Evolutionary conservation across 177 flowering plant species (phyloP).

Genomic region (Vitis hybrid): DNA sequence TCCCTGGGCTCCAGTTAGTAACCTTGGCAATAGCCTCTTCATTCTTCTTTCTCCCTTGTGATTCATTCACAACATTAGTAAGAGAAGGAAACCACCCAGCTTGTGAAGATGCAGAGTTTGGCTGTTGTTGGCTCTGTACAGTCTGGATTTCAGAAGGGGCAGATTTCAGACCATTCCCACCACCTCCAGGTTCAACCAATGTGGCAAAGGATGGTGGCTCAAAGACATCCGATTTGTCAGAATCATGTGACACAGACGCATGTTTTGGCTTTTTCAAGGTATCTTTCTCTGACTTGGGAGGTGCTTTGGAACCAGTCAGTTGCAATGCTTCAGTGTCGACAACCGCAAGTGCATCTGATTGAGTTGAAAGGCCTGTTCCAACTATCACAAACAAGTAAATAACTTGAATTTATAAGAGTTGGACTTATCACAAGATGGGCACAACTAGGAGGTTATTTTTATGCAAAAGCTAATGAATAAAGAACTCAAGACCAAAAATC

Average conservation of each 20-base stretch:
- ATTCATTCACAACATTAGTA: conserved; percentile 42
- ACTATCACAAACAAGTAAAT: conserved; percentile 20
- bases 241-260: conserved; percentile 15
- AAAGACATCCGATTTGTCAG: conserved; percentile 34
- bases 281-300: conserved; percentile 15
- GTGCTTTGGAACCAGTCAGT: conserved; percentile 12
- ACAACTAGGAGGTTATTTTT: background rate
- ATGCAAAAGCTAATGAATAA: background rate
- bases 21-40: conserved; percentile 72
- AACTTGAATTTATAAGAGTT: background rate
- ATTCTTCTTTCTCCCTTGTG: conserved; percentile 66
- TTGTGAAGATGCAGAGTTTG: conserved; percentile 30
- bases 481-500: background rate
- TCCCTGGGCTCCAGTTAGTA: conserved; percentile 61
- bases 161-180: conserved; percentile 7
- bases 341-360: conserved; percentile 34
- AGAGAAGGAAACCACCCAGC: conserved; percentile 66
- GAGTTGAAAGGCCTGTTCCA: conserved; percentile 44
- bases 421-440: too few species aligned
- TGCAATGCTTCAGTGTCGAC: conserved; percentile 27
- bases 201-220: conserved; percentile 72
- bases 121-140: conserved; percentile 25
- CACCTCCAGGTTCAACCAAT: conserved; percentile 41
- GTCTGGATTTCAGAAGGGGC: conserved; percentile 36
- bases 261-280: conserved; percentile 13